Evolutionary conservation across 805 yeast genomes (phyloP).

Genomic region (Metschnikowia dekortorum): DNA sequence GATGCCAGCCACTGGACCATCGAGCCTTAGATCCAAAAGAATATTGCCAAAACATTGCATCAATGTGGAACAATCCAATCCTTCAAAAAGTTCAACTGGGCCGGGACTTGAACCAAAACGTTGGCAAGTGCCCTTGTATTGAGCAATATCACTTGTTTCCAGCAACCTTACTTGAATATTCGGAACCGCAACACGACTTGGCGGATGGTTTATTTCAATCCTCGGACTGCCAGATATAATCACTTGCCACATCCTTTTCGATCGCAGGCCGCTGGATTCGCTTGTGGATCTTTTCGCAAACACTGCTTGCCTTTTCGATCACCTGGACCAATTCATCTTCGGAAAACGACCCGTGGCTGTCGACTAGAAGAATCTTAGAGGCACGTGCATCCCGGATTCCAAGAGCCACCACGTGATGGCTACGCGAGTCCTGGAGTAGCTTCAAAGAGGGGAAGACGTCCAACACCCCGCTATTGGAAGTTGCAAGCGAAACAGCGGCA

Average conservation of each 20-base stretch:
- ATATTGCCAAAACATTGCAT: no score
- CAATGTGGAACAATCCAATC: no score
- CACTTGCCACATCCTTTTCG: constrained; percentile 43
- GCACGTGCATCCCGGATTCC: constrained; percentile 48
- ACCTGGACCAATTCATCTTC: constrained; percentile 50
- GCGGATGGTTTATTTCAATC: background rate
- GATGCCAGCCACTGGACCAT: no score
- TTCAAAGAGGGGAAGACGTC: constrained; percentile 42
- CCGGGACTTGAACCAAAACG: no score
- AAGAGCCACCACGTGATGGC: constrained; percentile 66
- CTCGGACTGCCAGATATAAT: constrained; percentile 51
- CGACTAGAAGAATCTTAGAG: constrained; percentile 58
- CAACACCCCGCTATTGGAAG: constrained; percentile 24
- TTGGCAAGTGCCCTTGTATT: no score
- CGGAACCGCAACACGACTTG: no score
- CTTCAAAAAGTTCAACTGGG: no score
- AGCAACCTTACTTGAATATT: no score
- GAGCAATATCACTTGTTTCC: no score
- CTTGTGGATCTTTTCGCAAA: constrained; percentile 42
- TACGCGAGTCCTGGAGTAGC: constrained; percentile 40
- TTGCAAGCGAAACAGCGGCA: constrained; percentile 46
- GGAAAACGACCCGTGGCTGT: constrained; percentile 67
- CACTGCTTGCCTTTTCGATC: constrained; percentile 48
- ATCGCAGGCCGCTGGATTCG: constrained; percentile 45
- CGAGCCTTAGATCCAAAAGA: no score